Conservation (phyloP, 2,329 filamentous ascomycete genomes). For the Sphaceloma murrayae region DNA sequence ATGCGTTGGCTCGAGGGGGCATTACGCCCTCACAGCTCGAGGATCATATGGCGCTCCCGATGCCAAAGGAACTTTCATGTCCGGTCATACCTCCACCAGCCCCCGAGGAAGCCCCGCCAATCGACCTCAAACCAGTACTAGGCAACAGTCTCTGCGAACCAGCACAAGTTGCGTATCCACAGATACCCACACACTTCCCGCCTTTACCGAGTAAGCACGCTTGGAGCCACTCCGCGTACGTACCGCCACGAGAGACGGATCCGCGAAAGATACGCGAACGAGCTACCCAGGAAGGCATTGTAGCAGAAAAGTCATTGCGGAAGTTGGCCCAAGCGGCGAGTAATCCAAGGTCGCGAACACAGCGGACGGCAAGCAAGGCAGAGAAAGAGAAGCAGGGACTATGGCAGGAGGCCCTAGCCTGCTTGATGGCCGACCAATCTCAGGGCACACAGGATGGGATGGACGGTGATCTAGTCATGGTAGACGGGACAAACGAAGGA, state of each 20-base stretch:
- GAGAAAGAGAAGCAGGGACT: conserved; percentile 37
- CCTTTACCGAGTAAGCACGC: conserved; percentile 55
- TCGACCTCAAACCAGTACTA: conserved; percentile 41
- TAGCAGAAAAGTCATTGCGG: conserved; percentile 55
- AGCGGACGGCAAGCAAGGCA: conserved; percentile 6
- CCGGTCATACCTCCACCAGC: conserved; percentile 35
- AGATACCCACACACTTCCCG: conserved; percentile 53
- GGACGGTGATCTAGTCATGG: conserved; percentile 26
- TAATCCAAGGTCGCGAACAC: conserved; percentile 21
- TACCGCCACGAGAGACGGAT: conserved; percentile 49
- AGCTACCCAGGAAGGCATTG: conserved; percentile 55
- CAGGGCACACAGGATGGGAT: conserved; percentile 17
- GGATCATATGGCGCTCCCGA: conserved; percentile 32
- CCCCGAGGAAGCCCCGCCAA: conserved; percentile 33
- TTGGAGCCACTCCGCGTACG: conserved; percentile 52
- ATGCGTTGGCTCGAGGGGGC: conserved; percentile 36
- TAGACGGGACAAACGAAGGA: conserved; percentile 23
- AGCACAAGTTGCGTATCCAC: conserved; percentile 38
- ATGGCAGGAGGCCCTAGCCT: conserved; percentile 48
- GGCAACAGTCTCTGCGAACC: conserved; percentile 43
- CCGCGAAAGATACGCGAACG: conserved; percentile 50
- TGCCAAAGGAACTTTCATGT: conserved; percentile 27
- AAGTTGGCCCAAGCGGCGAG: conserved; percentile 45
- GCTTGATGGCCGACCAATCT: conserved; percentile 33
- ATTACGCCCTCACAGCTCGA: conserved; percentile 33